These are phyloP conservation scores for Dovyalis caffra DNA, from an alignment of 345 rosid genomes.

Conservation along the genomic window DNA sequence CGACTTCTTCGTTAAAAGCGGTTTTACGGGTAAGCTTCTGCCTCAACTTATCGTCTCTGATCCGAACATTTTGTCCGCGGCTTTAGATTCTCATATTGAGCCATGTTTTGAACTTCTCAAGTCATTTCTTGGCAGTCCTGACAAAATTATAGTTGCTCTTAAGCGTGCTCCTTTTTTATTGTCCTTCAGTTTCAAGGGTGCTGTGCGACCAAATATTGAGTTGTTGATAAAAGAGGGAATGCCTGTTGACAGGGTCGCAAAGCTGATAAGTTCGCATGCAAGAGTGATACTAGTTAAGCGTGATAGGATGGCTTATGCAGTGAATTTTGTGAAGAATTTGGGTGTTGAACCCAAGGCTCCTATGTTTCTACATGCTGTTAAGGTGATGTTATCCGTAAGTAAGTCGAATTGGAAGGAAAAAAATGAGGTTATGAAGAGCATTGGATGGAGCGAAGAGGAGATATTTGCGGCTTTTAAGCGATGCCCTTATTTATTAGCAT, in stretches of 20 bases:
- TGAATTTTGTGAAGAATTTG: too few relatives aligned
- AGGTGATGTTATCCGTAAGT: conserved; percentile 10
- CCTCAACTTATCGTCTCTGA: conserved; percentile 3
- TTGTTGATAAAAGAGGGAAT: too few relatives aligned
- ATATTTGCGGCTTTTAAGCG: conserved; percentile 14
- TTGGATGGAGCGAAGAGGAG: conserved; percentile 33
- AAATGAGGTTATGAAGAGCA: conserved; percentile 23
- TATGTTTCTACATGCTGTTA: conserved; percentile 19
- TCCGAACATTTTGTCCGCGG: conserved; percentile 1
- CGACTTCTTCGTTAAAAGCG: conserved; percentile 12
- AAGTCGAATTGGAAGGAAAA: conserved; percentile 19
- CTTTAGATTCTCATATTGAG: neutral
- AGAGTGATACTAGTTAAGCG: too few relatives aligned
- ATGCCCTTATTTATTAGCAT: neutral
- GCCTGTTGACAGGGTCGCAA: too few relatives aligned
- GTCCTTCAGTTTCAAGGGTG: too few relatives aligned
- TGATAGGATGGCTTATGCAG: too few relatives aligned
- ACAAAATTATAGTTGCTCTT: too few relatives aligned
- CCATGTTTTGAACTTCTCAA: conserved; percentile 11
- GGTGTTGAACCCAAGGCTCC: conserved; percentile 17
- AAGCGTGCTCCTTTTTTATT: too few relatives aligned
- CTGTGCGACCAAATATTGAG: too few relatives aligned
- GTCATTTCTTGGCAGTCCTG: too few relatives aligned
- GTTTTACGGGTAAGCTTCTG: conserved; percentile 12
- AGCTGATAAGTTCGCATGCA: too few relatives aligned